These are phyloP conservation scores for Viola odorata DNA, from an alignment of 345 rosid genomes.

Conservation along the genomic window DNA sequence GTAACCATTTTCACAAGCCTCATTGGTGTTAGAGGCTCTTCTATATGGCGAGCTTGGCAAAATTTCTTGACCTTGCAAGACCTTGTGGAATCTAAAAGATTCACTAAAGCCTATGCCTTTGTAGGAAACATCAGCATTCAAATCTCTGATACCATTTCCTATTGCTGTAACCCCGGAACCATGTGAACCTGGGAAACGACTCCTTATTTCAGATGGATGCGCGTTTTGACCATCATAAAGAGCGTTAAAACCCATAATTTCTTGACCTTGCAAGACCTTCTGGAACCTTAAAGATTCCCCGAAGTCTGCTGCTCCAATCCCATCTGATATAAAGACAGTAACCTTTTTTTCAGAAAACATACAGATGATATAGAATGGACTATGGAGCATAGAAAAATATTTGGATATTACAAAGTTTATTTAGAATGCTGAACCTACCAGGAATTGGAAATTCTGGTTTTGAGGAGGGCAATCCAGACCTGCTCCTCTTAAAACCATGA, in stretches of 20 bases:
- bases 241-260: conserved; percentile 63
- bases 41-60: conserved; percentile 39
- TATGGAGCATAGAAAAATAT: neutral
- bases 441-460: conserved; percentile 67
- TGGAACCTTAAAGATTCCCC: conserved; percentile 89
- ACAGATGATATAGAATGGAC: neutral
- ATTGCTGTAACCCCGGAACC: conserved; percentile 27
- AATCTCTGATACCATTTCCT: conserved; percentile 25
- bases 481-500: conserved; percentile 67
- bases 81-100: conserved; percentile 68
- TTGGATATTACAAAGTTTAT: neutral
- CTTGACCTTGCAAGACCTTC: conserved; percentile 99
- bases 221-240: conserved; percentile 40
- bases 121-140: conserved; percentile 27
- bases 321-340: conserved; percentile 40
- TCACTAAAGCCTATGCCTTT: conserved; percentile 59
- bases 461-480: conserved; percentile 65
- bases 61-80: conserved; percentile 99
- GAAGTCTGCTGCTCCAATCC: conserved; percentile 70
- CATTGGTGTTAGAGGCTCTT: conserved; percentile 22
- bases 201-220: conserved; percentile 33
- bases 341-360: neutral
- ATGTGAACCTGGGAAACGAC: conserved; percentile 32
- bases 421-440: conserved; percentile 36
- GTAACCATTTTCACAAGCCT: conserved; percentile 36